A percentile compares a stretch with the other conserved stretches of the same genome.
Evolutionary conservation across 257 asterid genomes (phyloP).

Genomic region (Nicotiana noctiflora): DNA sequence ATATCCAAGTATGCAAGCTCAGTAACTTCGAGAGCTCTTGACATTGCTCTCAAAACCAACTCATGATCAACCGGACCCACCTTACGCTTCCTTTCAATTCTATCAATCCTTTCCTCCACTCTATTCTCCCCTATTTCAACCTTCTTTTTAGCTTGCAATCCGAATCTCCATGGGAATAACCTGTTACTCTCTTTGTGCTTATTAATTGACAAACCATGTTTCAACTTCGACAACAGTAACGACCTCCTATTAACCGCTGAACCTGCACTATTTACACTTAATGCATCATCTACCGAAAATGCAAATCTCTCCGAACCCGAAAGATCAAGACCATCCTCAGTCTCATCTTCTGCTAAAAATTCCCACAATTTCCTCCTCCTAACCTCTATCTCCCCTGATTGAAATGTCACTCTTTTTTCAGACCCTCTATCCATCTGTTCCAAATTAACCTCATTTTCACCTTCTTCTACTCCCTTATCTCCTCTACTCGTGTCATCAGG

Average conservation of each 20-base stretch:
- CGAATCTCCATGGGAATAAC: constrained; percentile 19
- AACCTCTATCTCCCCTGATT: constrained; percentile 15
- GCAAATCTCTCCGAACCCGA: no score
- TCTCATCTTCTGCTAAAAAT: constrained; percentile 19
- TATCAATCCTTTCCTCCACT: constrained; percentile 13
- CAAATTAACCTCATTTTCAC: not conserved
- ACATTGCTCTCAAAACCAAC: constrained; percentile 24
- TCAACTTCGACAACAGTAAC: constrained; percentile 3
- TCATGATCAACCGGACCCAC: constrained; percentile 23
- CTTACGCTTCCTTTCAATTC: constrained; percentile 13
- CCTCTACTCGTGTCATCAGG: not conserved
- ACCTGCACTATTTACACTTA: no score
- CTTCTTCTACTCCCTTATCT: constrained; percentile 4
- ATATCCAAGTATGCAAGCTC: constrained; percentile 19
- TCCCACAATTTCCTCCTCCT: constrained; percentile 28
- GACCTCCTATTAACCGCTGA: no score
- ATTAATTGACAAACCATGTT: constrained; percentile 18
- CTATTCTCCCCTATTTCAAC: constrained; percentile 9
- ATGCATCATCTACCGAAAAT: no score
- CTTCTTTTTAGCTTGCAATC: constrained; percentile 20
- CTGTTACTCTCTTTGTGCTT: constrained; percentile 19
- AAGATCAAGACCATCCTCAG: constrained; percentile 22
- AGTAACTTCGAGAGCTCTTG: constrained; percentile 21
- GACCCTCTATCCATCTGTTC: not conserved
- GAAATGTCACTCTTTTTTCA: constrained; percentile 18